phyloP scores from a whole-genome alignment of 192 early-diverging fungal species.

The Pilaira anomala region DNA sequence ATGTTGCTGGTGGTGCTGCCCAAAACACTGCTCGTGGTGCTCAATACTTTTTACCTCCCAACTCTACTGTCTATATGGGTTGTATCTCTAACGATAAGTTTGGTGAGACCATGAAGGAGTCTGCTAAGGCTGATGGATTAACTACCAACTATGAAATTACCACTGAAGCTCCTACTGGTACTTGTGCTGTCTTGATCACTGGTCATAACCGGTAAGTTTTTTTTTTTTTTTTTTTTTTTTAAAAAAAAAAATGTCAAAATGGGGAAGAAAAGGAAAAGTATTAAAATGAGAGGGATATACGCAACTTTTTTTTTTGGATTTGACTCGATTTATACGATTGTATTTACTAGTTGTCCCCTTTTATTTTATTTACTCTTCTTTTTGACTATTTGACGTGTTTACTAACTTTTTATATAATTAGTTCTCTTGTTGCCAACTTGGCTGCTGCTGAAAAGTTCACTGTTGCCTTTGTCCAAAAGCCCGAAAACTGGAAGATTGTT shows the following conservation, averaged over 20 bases:
- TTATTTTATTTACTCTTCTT: too few species aligned
- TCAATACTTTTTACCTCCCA: constrained; percentile 83
- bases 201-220: constrained; percentile 60
- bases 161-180: constrained; percentile 80
- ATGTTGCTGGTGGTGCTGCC: constrained; percentile 94
- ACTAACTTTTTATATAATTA: constrained; percentile 14
- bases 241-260: not conserved
- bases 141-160: constrained; percentile 85
- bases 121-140: constrained; percentile 82
- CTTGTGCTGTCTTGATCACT: constrained; percentile 94
- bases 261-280: not conserved
- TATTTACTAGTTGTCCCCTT: too few species aligned
- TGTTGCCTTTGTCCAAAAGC: constrained; percentile 41
- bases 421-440: constrained; percentile 92
- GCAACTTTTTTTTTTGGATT: too few species aligned
- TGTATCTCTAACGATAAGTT: constrained; percentile 86
- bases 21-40: constrained; percentile 94
- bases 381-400: too few species aligned
- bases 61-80: constrained; percentile 91
- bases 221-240: not conserved
- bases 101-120: constrained; percentile 67
- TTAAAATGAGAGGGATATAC: too few species aligned
- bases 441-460: constrained; percentile 90
- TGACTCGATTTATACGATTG: too few species aligned
- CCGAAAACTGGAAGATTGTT: constrained; percentile 84